Conservation (phyloP, 352 stramenopile genomes). For the Blastocystis sp. region DNA sequence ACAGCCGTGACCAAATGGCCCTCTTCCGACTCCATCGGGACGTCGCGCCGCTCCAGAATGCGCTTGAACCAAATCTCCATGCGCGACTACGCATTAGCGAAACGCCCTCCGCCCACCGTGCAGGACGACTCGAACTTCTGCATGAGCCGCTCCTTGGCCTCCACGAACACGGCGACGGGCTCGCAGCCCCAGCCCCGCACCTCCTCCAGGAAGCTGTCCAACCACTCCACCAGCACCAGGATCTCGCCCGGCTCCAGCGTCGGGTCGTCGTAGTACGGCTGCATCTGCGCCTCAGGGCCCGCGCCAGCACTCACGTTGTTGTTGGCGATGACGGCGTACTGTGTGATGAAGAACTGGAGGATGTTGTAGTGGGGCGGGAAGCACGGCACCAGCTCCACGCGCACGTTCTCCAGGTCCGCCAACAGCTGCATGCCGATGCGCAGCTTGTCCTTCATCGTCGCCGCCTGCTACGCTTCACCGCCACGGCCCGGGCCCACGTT, state of each 20-base stretch:
- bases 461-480: constrained; percentile 13
- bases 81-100: background rate
- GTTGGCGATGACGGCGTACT: constrained; percentile 48
- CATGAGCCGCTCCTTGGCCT: constrained; percentile 29
- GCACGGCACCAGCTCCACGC: constrained; percentile 34
- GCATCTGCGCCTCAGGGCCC: background rate
- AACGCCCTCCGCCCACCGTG: background rate
- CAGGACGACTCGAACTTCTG: background rate
- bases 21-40: background rate
- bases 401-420: constrained; percentile 20
- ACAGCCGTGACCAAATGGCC: constrained; percentile 10
- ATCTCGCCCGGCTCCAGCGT: constrained; percentile 42
- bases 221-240: constrained; percentile 35
- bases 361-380: constrained; percentile 43
- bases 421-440: constrained; percentile 57
- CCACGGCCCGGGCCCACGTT: background rate
- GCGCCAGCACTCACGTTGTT: background rate
- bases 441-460: constrained; percentile 43
- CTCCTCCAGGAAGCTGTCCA: constrained; percentile 43
- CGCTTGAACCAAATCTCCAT: constrained; percentile 29
- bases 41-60: constrained; percentile 19
- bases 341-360: constrained; percentile 51
- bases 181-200: constrained; percentile 7
- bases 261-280: background rate
- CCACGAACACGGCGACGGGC: constrained; percentile 32